phyloP scores from a whole-genome alignment of 768 basidiomycete genomes.

The Leucogyrophana mollusca region DNA sequence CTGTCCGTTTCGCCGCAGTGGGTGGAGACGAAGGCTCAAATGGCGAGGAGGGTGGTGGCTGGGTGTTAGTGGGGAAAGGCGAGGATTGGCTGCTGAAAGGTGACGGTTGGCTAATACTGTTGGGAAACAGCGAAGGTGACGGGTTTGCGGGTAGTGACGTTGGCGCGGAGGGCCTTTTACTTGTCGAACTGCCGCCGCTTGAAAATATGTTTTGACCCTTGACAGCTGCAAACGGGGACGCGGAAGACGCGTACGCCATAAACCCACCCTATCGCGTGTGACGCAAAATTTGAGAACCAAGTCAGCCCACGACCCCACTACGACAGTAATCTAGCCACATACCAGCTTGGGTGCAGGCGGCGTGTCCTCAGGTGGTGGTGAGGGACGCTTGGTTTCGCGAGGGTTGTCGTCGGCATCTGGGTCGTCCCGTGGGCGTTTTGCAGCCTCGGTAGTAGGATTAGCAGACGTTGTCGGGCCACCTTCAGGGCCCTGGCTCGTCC shows the following conservation, averaged over 20 bases:
- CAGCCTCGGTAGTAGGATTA: constrained; percentile 32
- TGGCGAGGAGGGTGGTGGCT: constrained; percentile 1
- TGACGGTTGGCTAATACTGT: constrained; percentile 19
- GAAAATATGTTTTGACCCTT: constrained; percentile 62
- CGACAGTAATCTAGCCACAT: constrained; percentile 28
- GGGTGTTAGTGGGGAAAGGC: constrained; percentile 10
- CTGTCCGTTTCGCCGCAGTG: constrained; percentile 48
- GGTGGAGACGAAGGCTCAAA: constrained; percentile 23
- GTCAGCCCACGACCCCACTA: too few relatives aligned
- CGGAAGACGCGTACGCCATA: constrained; percentile 74
- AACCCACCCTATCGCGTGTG: constrained; percentile 56
- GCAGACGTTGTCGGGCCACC: constrained; percentile 17
- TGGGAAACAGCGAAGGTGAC: constrained; percentile 16
- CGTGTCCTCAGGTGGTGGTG: constrained; percentile 64
- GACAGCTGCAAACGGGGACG: constrained; percentile 72
- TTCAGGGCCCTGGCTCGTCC: constrained; percentile 58
- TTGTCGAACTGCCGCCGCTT: constrained; percentile 16
- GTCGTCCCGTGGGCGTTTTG: constrained; percentile 65
- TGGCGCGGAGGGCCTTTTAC: constrained; percentile 23
- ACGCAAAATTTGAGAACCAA: too few relatives aligned
- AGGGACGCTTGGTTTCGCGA: constrained; percentile 54
- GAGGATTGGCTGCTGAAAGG: too few relatives aligned
- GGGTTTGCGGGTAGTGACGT: constrained; percentile 12
- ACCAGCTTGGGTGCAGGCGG: constrained; percentile 47
- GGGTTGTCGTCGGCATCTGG: constrained; percentile 63